Conservation (phyloP, 225 moss, liverwort and hornwort species). For the Antitrichia curtipendula region DNA sequence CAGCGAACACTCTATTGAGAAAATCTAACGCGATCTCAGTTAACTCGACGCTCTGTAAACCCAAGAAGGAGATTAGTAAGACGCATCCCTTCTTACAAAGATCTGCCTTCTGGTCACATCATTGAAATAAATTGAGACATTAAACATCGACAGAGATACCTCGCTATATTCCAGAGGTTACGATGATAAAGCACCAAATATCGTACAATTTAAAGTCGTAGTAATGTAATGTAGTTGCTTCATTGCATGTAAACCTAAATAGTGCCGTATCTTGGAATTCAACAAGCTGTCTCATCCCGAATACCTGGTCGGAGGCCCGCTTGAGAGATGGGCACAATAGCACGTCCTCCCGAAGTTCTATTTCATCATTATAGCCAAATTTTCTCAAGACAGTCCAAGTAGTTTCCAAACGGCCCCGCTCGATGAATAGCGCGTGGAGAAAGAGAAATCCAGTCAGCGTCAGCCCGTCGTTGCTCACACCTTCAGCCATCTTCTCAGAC, state of each 20-base stretch:
- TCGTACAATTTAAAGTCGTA: neutral
- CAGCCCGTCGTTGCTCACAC: constrained; percentile 83
- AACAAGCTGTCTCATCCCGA: neutral
- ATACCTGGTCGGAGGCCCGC: constrained; percentile 81
- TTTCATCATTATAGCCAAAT: constrained; percentile 95
- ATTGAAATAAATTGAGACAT: neutral
- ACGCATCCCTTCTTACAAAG: neutral
- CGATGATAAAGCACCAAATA: neutral
- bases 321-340: constrained; percentile 74
- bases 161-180: neutral
- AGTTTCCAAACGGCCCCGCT: constrained; percentile 90
- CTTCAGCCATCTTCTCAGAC: constrained; percentile 93
- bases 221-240: neutral
- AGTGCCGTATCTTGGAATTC: neutral
- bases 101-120: neutral
- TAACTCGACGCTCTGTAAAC: constrained; percentile 81
- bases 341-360: constrained; percentile 81
- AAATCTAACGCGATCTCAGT: constrained; percentile 62
- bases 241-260: neutral
- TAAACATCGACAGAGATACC: neutral
- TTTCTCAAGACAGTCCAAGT: constrained; percentile 97
- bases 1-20: constrained; percentile 50
- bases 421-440: constrained; percentile 87
- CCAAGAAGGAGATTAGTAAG: neutral
- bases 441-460: constrained; percentile 93